Evolutionary conservation across 176 grass and related monocot genomes (phyloP).

Genomic region (Carex parvula): DNA sequence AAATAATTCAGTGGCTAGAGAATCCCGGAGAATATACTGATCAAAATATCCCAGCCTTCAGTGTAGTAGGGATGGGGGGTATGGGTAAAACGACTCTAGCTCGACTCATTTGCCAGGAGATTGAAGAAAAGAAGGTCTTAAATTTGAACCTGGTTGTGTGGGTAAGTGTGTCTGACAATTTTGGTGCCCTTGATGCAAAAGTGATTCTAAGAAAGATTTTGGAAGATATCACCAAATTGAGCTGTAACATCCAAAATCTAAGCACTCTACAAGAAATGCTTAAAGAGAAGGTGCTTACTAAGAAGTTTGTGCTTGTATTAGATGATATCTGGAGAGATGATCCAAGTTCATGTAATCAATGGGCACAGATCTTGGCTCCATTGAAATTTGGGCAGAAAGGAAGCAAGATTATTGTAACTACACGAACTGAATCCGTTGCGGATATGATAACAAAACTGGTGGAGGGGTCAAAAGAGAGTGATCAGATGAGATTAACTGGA

Average conservation of each 20-base stretch:
- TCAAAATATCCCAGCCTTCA: slow-evolving; percentile 6
- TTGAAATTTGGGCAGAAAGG: slow-evolving; percentile 25
- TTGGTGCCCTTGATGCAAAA: neutral
- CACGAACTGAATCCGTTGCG: slow-evolving; percentile 27
- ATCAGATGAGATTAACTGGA: slow-evolving; percentile 24
- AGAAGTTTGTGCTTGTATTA: slow-evolving; percentile 24
- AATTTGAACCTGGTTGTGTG: slow-evolving; percentile 6
- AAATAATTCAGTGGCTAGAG: slow-evolving; percentile 22
- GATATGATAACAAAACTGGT: slow-evolving; percentile 15
- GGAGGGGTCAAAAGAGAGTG: neutral
- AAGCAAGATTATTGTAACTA: slow-evolving; percentile 34
- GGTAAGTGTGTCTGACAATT: slow-evolving; percentile 28
- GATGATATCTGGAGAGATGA: slow-evolving; percentile 27
- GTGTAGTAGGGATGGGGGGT: slow-evolving; percentile 29
- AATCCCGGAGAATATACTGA: neutral
- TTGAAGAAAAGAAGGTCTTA: slow-evolving; percentile 2
- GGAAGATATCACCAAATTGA: neutral
- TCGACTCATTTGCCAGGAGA: slow-evolving; percentile 19
- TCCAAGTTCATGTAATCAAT: neutral
- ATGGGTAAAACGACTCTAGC: slow-evolving; percentile 38
- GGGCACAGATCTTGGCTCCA: slow-evolving; percentile 27
- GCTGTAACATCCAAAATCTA: neutral
- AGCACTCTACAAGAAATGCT: slow-evolving; percentile 25
- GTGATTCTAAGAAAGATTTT: slow-evolving; percentile 28
- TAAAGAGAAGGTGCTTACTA: slow-evolving; percentile 22